Percentiles rank a stretch among this genome's conserved stretches.
phyloP scores from a whole-genome alignment of 306 rosid genomes.

The Sechiopsis laciniata region DNA sequence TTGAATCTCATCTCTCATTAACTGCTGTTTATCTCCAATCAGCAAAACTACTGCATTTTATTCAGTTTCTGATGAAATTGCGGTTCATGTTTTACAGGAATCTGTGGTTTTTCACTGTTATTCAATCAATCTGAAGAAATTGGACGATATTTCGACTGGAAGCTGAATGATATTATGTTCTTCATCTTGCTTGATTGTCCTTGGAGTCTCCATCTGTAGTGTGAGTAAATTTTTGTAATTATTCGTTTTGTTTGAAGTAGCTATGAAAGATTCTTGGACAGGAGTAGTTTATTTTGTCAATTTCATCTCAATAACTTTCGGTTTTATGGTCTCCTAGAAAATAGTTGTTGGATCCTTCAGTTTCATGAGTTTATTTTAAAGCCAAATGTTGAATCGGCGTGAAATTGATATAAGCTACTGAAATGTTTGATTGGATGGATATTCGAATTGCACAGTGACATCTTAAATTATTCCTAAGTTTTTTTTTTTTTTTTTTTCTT shows the following conservation, averaged over 20 bases:
- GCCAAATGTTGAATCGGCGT: neutral
- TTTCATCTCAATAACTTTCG: neutral
- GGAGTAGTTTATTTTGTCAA: neutral
- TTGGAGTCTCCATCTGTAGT: neutral
- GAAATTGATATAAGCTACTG: neutral
- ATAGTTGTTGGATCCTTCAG: neutral
- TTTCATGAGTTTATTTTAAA: neutral
- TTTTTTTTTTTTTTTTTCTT: too few species aligned
- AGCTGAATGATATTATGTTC: neutral
- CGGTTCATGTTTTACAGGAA: neutral
- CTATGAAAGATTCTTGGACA: neutral
- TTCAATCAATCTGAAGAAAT: neutral
- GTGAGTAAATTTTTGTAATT: neutral
- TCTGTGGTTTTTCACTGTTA: neutral
- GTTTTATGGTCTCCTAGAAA: neutral
- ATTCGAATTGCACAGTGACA: neutral
- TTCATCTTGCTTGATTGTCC: neutral
- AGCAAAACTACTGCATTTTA: neutral
- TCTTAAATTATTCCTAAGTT: neutral
- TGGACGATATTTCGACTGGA: neutral
- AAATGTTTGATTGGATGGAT: conserved; percentile 2
- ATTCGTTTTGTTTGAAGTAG: neutral
- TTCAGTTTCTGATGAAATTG: neutral
- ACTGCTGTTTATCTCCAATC: neutral
- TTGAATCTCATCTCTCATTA: neutral